phyloP scores from a whole-genome alignment of 345 rosid species.

The Sonneratia alba region DNA sequence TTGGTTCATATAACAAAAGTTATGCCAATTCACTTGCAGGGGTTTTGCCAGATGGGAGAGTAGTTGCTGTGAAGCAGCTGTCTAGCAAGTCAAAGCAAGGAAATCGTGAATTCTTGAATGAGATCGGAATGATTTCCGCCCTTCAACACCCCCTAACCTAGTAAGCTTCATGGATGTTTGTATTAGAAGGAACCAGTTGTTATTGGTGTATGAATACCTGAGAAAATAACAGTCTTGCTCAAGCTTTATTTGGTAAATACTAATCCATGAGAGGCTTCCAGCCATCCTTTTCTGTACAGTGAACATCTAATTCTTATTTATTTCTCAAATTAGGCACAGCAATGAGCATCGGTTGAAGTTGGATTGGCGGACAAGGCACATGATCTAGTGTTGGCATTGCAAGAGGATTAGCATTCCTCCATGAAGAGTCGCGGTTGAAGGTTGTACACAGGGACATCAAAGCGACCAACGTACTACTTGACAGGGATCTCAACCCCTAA shows the following conservation, averaged over 20 bases:
- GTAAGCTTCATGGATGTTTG: constrained; percentile 15
- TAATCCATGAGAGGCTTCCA: background rate
- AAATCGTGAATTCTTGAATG: constrained; percentile 12
- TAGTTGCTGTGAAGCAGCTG: constrained; percentile 9
- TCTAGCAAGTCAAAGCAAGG: constrained; percentile 14
- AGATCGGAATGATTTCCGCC: constrained; percentile 16
- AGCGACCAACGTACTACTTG: constrained; percentile 7
- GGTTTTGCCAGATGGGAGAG: constrained; percentile 6
- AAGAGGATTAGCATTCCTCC: constrained; percentile 12
- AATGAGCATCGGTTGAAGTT: constrained; percentile 10
- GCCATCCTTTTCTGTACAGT: background rate
- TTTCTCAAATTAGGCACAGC: background rate
- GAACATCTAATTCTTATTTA: background rate
- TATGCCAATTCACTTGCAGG: constrained; percentile 7
- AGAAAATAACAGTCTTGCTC: constrained; percentile 15
- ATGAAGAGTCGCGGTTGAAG: constrained; percentile 11
- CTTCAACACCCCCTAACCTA: constrained; percentile 14
- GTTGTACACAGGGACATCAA: constrained; percentile 11
- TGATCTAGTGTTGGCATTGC: constrained; percentile 8
- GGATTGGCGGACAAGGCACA: constrained; percentile 11
- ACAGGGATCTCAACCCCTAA: constrained; percentile 8
- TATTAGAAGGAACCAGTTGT: constrained; percentile 9
- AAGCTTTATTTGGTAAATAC: constrained; percentile 10
- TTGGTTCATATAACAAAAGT: background rate
- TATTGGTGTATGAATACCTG: constrained; percentile 11